phyloP scores from a whole-genome alignment of 2,329 filamentous ascomycete species.

The Leptographium lundbergii region DNA sequence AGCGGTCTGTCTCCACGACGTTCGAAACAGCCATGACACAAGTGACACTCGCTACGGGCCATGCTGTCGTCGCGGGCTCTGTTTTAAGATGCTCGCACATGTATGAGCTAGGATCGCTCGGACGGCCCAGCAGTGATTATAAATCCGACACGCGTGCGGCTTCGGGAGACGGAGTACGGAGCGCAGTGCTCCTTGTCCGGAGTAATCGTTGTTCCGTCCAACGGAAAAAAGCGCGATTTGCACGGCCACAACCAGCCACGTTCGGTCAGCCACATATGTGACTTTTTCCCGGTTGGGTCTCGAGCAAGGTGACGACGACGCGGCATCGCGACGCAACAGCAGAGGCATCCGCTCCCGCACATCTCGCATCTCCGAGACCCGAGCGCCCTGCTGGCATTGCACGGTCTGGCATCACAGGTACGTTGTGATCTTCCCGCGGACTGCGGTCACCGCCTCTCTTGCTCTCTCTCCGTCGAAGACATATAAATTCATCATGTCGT shows the following conservation, averaged over 20 bases:
- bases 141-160: no score
- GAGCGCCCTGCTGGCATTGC: background rate
- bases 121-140: no score
- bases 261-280: background rate
- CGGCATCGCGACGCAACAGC: background rate
- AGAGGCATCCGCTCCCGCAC: background rate
- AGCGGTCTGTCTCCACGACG: no score
- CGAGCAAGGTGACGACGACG: no score
- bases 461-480: background rate
- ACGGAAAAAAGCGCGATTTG: background rate
- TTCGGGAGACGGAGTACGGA: background rate
- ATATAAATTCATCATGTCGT: slow-evolving; percentile 14
- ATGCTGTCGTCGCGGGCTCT: no score
- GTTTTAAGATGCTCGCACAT: no score
- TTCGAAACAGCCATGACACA: no score
- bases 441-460: background rate
- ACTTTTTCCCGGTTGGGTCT: no score
- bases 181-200: background rate
- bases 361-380: background rate
- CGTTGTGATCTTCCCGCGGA: background rate
- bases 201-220: background rate
- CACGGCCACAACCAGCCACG: background rate
- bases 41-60: no score
- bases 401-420: background rate
- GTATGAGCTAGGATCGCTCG: no score